Conservation (phyloP, 192 early-diverging fungal genomes). For the Backusella parvicylindrica region DNA sequence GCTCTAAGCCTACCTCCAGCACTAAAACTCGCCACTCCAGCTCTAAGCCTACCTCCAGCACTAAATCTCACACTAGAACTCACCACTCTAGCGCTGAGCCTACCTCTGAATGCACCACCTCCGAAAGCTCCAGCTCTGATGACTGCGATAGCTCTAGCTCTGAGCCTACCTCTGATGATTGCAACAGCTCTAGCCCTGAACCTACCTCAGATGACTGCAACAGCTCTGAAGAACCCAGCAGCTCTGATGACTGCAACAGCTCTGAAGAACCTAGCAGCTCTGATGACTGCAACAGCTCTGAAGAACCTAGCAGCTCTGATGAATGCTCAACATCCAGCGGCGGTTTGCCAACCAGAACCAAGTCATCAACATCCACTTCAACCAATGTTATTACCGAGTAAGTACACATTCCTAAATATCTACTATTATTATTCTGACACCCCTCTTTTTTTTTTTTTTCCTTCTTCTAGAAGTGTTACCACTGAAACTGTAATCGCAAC, state of each 20-base stretch:
- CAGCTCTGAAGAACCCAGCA: neutral
- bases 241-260: too few species aligned
- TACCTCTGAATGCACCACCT: neutral
- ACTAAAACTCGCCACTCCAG: neutral
- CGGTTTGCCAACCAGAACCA: neutral
- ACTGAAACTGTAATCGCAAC: neutral
- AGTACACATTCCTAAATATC: neutral
- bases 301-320: neutral
- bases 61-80: too few species aligned
- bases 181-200: neutral
- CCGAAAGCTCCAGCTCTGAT: neutral
- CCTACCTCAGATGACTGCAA: neutral
- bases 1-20: neutral
- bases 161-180: neutral
- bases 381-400: neutral
- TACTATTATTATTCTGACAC: neutral
- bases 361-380: neutral
- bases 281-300: neutral
- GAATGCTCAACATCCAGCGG: too few species aligned
- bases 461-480: neutral
- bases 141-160: neutral
- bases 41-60: neutral
- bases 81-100: neutral
- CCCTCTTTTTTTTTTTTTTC: too few species aligned
- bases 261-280: too few species aligned